Conservation (phyloP, 176 grass and related monocot genomes). For the Hordeum vulgare region MorexV3_pseudomolecules_assembly NC_058522.1:496477169-496477668, state of each 20-base stretch:
- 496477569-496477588: no score
- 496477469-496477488: not conserved
- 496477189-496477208: not conserved
- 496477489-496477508: no score
- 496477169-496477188: not conserved
- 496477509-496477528: no score
- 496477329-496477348: not conserved
- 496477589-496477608: no score
- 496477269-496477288: conserved; percentile 14
- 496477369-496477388: not conserved
- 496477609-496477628: no score
- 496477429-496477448: not conserved
- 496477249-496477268: not conserved
- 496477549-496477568: no score
- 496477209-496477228: not conserved
- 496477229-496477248: not conserved
- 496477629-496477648: no score
- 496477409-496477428: not conserved
- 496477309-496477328: no score
- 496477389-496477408: not conserved
- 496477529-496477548: no score
- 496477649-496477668: no score
- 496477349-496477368: not conserved
- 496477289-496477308: not conserved
- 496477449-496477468: not conserved